Base-by-base conservation (phyloP, 768 basidiomycete genomes). In the Termitomyces sp. region DNA sequence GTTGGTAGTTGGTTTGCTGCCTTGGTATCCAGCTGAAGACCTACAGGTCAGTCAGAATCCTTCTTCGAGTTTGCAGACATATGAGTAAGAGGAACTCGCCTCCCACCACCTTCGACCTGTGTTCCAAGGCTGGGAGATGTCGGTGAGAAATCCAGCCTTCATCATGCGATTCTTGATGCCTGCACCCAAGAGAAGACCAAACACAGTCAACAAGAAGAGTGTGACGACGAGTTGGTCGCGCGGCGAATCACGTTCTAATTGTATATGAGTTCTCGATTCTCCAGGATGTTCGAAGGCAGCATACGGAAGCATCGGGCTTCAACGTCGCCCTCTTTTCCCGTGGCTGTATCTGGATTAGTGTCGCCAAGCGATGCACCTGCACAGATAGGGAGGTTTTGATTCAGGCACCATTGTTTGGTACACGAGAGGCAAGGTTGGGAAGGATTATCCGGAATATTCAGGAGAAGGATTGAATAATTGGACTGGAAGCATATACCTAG, bases 251-350 rank as follows among this genome's bases (percentile, higher is more conserved):
- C 94, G 84, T 76, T 95, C 94, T 96, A 72, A 61, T 58, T 52
- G 60, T 57, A 57, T 60, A 55, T 66, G 54, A 55, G 58, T 50
- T 60, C 55, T 31, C 58, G 39, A 12, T 54, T 52, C n/a, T 46
- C 52, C 22, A 49, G 42, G 58, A 26, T 15, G 55, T 55, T 41
- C 22, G 9, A 45, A 55, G 63, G 50, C 51, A 55, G 81, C 93
- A 67, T 73, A 96, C 94, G 92, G 75, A 96, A 96, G 79, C 94
- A 97, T 69, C 94, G 79, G 57, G 94, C 93, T 75, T 95, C 93
- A 24, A 97, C 92, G 71, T 96, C 93, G 44, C 94, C 94, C 71
- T 96, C 94, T 69, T 90, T 94, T 34, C 94, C 94, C 5, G 93
- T 95, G 13, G 90, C 92, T 18, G 90, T 94, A 71, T 97, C 94